Base-by-base conservation (phyloP, 371 early-diverging fungal species). In the Racocetra persica region DNA sequence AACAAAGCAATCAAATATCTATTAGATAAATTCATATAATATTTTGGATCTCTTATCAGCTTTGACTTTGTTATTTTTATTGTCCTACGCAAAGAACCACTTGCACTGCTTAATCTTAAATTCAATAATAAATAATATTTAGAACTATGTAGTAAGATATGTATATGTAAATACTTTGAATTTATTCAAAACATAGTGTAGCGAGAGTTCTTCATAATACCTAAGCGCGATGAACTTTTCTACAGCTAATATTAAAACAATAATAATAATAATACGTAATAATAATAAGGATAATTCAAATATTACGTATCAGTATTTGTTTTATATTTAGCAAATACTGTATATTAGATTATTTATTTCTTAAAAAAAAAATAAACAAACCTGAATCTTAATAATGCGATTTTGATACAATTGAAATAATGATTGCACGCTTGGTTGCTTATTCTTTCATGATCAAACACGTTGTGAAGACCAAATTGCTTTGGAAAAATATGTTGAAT, bases 101-200 rank as follows among this genome's bases (percentile, higher is more conserved):
- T 41, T 32, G 41, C 87, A 86, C 14, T 82, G 60, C 38, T 84
- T 82, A 18, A 83, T 69, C 84, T 86, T 79, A 24, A 55, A 6
- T 18, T 20, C 32, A 28, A 77, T 26, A 22, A 62, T 14, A 28
- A 52, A 65, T 16, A 32, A 52, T 11, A 28, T 24, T 71, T n/a
- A 82, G 28, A 75, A 13, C 52, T 59, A 73, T 49, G 22, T 55
- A 76, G 18, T 77, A 57, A 1, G 79, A 74, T 4, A 57, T 32
- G 11, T 65, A 54, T 10, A 32, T 7, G 16, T 18, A 73, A 70
- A 74, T 73, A 90, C 91, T 83, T 90, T 89, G 83, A 95, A 88
- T 7, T 88, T 86, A 41, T 88, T 84, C 14, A 93, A n/a, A 0
- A 88, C 80, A 54, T 90, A 89, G n/a, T 88, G 86, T 51, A 95